A percentile compares a stretch with the other conserved stretches of the same genome.
phyloP scores from a whole-genome alignment of 208 protist species.

The Vickermania ingenoplastis region DNA sequence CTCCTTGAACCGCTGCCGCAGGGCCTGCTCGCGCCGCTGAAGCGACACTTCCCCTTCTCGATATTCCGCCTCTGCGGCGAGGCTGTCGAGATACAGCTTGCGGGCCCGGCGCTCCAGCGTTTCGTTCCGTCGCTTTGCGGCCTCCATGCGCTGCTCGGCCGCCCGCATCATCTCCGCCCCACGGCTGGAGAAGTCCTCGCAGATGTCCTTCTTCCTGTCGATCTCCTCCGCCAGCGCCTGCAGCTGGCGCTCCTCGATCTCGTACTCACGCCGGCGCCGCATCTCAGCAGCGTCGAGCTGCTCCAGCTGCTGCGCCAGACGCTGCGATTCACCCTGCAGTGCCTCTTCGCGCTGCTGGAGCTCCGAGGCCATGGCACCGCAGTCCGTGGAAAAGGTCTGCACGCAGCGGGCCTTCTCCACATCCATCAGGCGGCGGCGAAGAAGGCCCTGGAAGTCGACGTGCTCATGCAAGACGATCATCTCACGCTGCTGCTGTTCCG shows the following conservation, averaged over 20 bases:
- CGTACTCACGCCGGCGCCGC: slow-evolving; percentile 11
- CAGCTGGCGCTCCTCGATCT: slow-evolving; percentile 42
- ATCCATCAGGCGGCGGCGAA: slow-evolving; percentile 5
- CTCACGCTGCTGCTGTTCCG: slow-evolving; percentile 31
- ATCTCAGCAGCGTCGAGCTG: slow-evolving; percentile 9
- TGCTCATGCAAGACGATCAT: slow-evolving; percentile 4
- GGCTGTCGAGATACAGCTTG: slow-evolving; percentile 27
- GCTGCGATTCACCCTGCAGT: slow-evolving; percentile 10
- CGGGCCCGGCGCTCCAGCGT: slow-evolving; percentile 31
- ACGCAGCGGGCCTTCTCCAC: slow-evolving; percentile 15
- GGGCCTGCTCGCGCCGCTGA: slow-evolving; percentile 15
- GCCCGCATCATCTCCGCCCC: slow-evolving; percentile 25
- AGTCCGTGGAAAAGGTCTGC: slow-evolving; percentile 3
- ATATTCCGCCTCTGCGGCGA: slow-evolving; percentile 28
- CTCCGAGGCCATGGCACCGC: slow-evolving; percentile 13
- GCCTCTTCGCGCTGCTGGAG: slow-evolving; percentile 10
- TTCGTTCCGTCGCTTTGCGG: slow-evolving; percentile 34
- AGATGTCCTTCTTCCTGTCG: slow-evolving; percentile 8
- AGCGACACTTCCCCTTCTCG: slow-evolving; percentile 30
- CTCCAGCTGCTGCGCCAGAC: slow-evolving; percentile 5
- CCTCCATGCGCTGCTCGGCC: slow-evolving; percentile 32
- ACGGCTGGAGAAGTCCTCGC: slow-evolving; percentile 18
- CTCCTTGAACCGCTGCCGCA: slow-evolving; percentile 20
- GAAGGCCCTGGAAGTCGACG: neutral
- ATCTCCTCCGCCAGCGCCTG: slow-evolving; percentile 43